Base-by-base conservation (phyloP, 371 early-diverging fungal species). In the Dinochytrium kinnereticum region DNA sequence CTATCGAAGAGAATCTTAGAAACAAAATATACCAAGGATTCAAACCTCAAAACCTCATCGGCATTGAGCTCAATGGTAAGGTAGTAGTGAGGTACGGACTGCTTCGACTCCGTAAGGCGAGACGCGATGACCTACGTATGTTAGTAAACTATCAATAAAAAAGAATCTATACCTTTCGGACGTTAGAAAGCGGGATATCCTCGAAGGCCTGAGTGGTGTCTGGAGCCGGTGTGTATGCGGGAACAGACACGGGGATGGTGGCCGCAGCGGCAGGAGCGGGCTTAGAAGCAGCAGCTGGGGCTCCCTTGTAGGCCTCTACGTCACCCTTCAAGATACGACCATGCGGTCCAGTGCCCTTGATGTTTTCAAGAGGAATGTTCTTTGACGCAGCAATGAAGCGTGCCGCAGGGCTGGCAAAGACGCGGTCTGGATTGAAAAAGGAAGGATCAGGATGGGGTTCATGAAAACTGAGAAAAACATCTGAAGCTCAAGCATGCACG, bases 21-120 rank as follows among this genome's bases (percentile, higher is more conserved):
- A 66, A 28, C 17, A 68, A 13, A 44, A 44, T 44, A 67, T 24
- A 15, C 49, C 17, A 24, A 59, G 30, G 7, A 31, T 0, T 57
- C 26, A 34, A 51, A 87, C 88, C 88, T 88, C 77, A 90, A 59
- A 61, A 91, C 83, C 86, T 93, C 93, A 83, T 96, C 96, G 88
- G 95, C 94, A 78, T 92, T 87, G 79, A 95, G 82, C 79, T 94
- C 95, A 70, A 90, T 86, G 34, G 96, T 96, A 78, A 97, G 85
- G 80, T 97, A 97, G 91, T 96, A 99, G 87, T 99, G 99, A 66
- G 99, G 99, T 69, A 96, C 89, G 26, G 78, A 85, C 79, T 91
- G 90, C 90, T 97, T 86, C 33, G 83, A 83, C 68, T 86, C 81
- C 38, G 78, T 66, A 15, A 86, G 75, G 36, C 86, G 86, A n/a